A percentile compares a stretch with the other conserved stretches of the same genome.
phyloP scores from a whole-genome alignment of 257 asterid genomes.

The Oldenlandia corymbosa region DNA sequence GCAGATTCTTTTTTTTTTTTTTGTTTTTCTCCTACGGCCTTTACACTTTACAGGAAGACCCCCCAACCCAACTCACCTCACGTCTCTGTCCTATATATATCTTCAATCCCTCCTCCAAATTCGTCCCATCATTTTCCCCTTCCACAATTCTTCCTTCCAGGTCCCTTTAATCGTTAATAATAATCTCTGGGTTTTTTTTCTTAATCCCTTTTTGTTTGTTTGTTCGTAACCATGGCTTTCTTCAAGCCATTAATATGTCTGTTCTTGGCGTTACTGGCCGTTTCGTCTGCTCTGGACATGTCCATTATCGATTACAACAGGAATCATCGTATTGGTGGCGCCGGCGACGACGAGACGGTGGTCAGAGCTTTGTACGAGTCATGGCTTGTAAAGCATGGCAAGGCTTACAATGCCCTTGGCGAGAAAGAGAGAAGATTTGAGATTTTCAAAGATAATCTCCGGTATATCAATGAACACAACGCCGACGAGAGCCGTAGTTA shows the following conservation, averaged over 20 bases:
- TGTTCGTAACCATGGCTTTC: slow-evolving; percentile 38
- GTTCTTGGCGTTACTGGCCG: slow-evolving; percentile 25
- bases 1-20: too few species aligned
- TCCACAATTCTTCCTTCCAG: too few species aligned
- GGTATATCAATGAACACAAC: slow-evolving; percentile 56
- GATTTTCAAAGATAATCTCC: slow-evolving; percentile 69
- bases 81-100: neutral
- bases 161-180: too few species aligned
- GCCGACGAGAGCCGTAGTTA: slow-evolving; percentile 32
- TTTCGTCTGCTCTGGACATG: slow-evolving; percentile 62
- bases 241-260: slow-evolving; percentile 20
- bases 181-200: too few species aligned
- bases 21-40: too few species aligned
- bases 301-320: slow-evolving; percentile 56
- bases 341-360: slow-evolving; percentile 20
- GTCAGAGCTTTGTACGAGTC: slow-evolving; percentile 53
- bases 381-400: slow-evolving; percentile 72
- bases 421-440: slow-evolving; percentile 66
- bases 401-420: slow-evolving; percentile 53
- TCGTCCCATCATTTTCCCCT: too few species aligned
- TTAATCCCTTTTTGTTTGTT: too few species aligned
- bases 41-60: too few species aligned
- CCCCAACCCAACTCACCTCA: too few species aligned
- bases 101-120: too few species aligned
- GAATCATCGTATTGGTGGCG: slow-evolving; percentile 18